Evolutionary conservation across 768 basidiomycete genomes (phyloP).

Genomic region (Suillus plorans): DNA sequence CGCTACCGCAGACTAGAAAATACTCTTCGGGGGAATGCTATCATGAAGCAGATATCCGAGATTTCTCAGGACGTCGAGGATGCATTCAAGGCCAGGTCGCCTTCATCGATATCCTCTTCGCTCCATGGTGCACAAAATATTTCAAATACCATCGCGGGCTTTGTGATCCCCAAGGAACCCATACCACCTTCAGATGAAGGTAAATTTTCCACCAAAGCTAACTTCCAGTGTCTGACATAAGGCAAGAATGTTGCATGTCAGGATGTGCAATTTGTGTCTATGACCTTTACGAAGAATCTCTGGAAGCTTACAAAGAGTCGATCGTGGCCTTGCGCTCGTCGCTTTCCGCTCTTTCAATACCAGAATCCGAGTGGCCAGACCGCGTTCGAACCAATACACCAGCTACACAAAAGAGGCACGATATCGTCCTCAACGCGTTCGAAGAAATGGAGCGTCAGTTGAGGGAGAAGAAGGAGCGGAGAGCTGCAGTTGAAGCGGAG

Average conservation of each 20-base stretch:
- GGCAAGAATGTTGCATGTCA: conserved; percentile 90
- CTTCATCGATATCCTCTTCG: not conserved
- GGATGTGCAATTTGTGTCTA: conserved; percentile 92
- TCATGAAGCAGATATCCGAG: conserved; percentile 31
- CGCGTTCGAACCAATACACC: conserved; percentile 36
- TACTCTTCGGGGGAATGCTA: conserved; percentile 40
- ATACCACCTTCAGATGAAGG: conserved; percentile 66
- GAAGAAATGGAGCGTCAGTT: conserved; percentile 67
- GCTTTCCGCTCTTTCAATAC: conserved; percentile 48
- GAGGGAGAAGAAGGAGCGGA: conserved; percentile 41
- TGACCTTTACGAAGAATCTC: conserved; percentile 78
- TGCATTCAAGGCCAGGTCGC: conserved; percentile 2
- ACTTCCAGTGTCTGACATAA: not conserved
- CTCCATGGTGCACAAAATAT: not conserved
- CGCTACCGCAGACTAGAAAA: conserved; percentile 59
- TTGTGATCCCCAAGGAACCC: conserved; percentile 59
- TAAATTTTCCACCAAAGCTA: conserved; percentile 26
- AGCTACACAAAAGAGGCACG: conserved; percentile 19
- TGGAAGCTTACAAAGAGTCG: conserved; percentile 59
- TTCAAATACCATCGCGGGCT: conserved; percentile 21
- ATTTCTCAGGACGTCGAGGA: conserved; percentile 16
- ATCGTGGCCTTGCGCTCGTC: conserved; percentile 48
- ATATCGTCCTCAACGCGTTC: conserved; percentile 60
- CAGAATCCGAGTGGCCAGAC: conserved; percentile 65
- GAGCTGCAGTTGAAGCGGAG: conserved; percentile 34